phyloP scores from a whole-genome alignment of 768 basidiomycete species.

The Boletales sp. region DNA sequence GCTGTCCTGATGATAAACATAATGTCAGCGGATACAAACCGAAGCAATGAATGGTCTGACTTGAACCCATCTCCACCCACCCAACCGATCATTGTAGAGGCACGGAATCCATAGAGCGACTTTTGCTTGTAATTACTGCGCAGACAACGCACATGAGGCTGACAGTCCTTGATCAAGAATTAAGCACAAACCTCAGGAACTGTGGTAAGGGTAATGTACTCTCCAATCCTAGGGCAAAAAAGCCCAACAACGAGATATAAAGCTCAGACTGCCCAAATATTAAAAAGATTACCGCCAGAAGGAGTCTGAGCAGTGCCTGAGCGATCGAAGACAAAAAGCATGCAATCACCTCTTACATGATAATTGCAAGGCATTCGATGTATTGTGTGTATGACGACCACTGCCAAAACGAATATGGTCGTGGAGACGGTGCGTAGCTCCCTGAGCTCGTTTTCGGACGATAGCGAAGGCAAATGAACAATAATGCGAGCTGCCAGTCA shows the following conservation, averaged over 20 bases:
- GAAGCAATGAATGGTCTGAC: constrained; percentile 37
- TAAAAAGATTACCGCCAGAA: constrained; percentile 69
- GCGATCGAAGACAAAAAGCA: constrained; percentile 7
- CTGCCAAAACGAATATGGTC: constrained; percentile 82
- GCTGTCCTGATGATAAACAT: constrained; percentile 46
- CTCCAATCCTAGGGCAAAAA: constrained; percentile 76
- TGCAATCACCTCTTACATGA: constrained; percentile 49
- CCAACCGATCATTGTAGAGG: constrained; percentile 82
- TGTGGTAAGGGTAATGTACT: constrained; percentile 87
- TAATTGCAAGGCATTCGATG: constrained; percentile 76
- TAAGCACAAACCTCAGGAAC: constrained; percentile 56
- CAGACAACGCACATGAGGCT: constrained; percentile 17
- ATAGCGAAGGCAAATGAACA: constrained; percentile 81
- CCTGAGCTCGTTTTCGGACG: constrained; percentile 60
- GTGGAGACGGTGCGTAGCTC: constrained; percentile 51
- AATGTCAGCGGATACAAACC: constrained; percentile 11
- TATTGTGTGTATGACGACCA: constrained; percentile 77
- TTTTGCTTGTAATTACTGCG: constrained; percentile 72
- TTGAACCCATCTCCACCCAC: constrained; percentile 83
- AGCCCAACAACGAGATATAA: constrained; percentile 66
- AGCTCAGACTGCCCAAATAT: constrained; percentile 62
- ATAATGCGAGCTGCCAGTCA: constrained; percentile 56
- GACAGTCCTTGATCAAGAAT: constrained; percentile 1
- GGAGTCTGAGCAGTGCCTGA: constrained; percentile 39
- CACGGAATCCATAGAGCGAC: constrained; percentile 81